A percentile compares a stretch with the other conserved stretches of the same genome.
Evolutionary conservation across 768 basidiomycete species (phyloP).

Genomic region (Rhizopogon vesiculosus): DNA sequence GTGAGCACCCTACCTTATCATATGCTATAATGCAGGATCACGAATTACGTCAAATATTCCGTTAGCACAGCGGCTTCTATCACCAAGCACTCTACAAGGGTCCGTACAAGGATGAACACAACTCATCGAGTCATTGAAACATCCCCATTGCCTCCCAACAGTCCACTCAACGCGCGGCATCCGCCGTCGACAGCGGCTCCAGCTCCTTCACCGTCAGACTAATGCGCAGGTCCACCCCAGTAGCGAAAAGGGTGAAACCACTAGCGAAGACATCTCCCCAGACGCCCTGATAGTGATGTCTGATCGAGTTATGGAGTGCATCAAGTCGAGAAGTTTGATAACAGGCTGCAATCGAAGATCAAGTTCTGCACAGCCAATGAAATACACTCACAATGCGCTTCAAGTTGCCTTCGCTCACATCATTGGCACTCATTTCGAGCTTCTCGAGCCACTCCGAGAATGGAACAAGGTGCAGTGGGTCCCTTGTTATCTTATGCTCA

Average conservation of each 20-base stretch:
- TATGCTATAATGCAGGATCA: too few species aligned
- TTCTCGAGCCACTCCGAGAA: slow-evolving; percentile 32
- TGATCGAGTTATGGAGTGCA: slow-evolving; percentile 17
- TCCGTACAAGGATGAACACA: too few species aligned
- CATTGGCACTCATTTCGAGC: slow-evolving; percentile 3
- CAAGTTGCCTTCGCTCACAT: slow-evolving; percentile 21
- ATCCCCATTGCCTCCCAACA: too few species aligned
- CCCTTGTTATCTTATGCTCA: not conserved
- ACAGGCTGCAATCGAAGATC: slow-evolving; percentile 24
- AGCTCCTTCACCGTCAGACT: slow-evolving; percentile 17
- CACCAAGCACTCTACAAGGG: too few species aligned
- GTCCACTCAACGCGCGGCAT: too few species aligned
- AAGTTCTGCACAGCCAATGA: not conserved
- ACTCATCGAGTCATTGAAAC: too few species aligned
- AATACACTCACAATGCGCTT: slow-evolving; percentile 19
- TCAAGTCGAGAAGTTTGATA: slow-evolving; percentile 27
- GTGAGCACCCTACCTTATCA: too few species aligned
- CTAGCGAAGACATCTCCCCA: not conserved
- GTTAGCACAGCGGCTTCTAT: too few species aligned
- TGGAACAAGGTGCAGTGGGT: slow-evolving; percentile 28
- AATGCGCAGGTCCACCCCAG: slow-evolving; percentile 7
- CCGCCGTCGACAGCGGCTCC: slow-evolving; percentile 7
- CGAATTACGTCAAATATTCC: too few species aligned
- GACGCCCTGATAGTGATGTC: slow-evolving; percentile 5
- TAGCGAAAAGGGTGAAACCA: slow-evolving; percentile 9